phyloP scores from a whole-genome alignment of 192 early-diverging fungal species.

The Coemansia sp. region DNA sequence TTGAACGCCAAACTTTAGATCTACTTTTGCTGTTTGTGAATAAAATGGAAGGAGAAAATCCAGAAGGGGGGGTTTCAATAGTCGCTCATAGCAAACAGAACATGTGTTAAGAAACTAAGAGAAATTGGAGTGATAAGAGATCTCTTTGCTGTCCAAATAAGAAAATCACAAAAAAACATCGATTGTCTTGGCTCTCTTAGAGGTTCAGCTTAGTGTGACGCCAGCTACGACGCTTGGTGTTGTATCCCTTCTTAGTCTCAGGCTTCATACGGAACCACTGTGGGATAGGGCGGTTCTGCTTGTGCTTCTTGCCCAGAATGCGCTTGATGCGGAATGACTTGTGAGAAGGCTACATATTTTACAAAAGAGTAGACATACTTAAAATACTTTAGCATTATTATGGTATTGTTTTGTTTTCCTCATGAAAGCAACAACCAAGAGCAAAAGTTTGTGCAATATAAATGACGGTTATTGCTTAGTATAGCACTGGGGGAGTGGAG shows the following conservation, averaged over 20 bases:
- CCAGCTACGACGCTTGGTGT: slow-evolving; percentile 99
- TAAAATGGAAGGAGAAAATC: no score
- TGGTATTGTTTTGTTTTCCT: not conserved
- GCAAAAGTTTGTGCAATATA: no score
- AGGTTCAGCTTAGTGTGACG: slow-evolving; percentile 97
- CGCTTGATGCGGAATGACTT: slow-evolving; percentile 98
- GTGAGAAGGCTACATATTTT: slow-evolving; percentile 79
- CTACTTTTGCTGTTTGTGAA: not conserved
- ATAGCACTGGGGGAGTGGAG: no score
- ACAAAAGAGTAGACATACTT: not conserved
- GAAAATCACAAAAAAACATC: not conserved
- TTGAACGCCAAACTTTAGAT: slow-evolving; percentile 36
- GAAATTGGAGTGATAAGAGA: not conserved
- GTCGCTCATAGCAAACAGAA: not conserved
- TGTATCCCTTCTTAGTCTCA: slow-evolving; percentile 96
- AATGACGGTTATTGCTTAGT: no score
- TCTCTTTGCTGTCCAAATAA: not conserved
- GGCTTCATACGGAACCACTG: slow-evolving; percentile 96
- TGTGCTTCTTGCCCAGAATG: slow-evolving; percentile 96
- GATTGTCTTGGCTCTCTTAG: slow-evolving; percentile 55
- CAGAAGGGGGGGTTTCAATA: not conserved
- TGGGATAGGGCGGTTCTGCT: slow-evolving; percentile 98
- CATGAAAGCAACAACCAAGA: no score
- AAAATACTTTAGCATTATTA: not conserved
- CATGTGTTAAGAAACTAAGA: not conserved